phyloP scores from a whole-genome alignment of 2,329 filamentous ascomycete genomes.

The Ambrosiella beaveri region DNA sequence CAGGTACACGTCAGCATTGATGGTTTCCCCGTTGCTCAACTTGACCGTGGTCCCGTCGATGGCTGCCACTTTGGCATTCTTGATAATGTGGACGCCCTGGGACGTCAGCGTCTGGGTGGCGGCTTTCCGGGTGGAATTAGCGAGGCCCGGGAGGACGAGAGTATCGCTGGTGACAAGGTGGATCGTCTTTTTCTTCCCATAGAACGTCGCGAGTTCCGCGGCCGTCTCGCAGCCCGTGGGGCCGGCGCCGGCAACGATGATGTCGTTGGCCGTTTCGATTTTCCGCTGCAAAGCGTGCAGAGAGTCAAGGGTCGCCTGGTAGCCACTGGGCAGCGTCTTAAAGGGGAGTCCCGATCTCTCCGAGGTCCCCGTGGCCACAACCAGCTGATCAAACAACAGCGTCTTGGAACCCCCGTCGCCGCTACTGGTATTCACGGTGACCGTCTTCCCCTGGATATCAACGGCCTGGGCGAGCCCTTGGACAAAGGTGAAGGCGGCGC shows the following conservation, averaged over 20 bases:
- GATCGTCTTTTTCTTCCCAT: conserved; percentile 18
- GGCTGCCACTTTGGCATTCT: conserved; percentile 23
- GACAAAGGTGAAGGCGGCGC: conserved; percentile 34
- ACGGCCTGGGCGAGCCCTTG: conserved; percentile 29
- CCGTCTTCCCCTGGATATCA: conserved; percentile 24
- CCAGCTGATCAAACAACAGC: conserved; percentile 31
- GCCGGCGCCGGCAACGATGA: conserved; percentile 24
- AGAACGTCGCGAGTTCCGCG: conserved; percentile 22
- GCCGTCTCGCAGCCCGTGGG: conserved; percentile 23
- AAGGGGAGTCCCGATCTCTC: conserved; percentile 24
- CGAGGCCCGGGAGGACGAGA: conserved; percentile 13
- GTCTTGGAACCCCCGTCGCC: conserved; percentile 17
- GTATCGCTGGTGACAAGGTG: conserved; percentile 13
- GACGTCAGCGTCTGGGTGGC: conserved; percentile 24
- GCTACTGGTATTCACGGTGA: conserved; percentile 24
- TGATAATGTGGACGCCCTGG: conserved; percentile 27
- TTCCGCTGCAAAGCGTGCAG: conserved; percentile 22
- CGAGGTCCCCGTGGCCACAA: conserved; percentile 28
- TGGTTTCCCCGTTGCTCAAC: conserved; percentile 16
- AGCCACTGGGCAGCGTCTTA: conserved; percentile 26
- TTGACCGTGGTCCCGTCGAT: conserved; percentile 21
- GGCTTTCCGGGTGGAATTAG: conserved; percentile 22
- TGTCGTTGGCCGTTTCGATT: conserved; percentile 22
- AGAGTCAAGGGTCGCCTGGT: conserved; percentile 24
- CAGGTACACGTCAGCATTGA: conserved; percentile 16